These are phyloP conservation scores for Fomes fomentarius DNA, from an alignment of 1,284 basidiomycete genomes.

Conservation along the genomic window DNA sequence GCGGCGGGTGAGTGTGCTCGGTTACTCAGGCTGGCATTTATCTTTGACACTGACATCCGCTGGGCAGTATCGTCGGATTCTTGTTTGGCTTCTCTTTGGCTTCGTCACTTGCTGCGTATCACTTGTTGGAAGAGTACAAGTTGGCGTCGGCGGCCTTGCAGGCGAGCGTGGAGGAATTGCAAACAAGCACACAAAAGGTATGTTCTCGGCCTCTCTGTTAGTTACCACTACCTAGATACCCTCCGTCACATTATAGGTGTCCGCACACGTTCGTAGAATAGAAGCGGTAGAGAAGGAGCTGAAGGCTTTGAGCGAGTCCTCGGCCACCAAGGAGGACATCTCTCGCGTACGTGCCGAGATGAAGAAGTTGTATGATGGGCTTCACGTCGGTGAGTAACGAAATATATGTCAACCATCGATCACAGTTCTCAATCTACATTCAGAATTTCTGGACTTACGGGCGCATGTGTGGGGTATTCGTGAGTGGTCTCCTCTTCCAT, in stretches of 20 bases:
- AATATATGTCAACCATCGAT: neutral
- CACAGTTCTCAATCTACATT: neutral
- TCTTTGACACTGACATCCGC: neutral
- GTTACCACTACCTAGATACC: neutral
- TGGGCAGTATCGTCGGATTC: slow-evolving; percentile 81
- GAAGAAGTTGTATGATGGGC: slow-evolving; percentile 84
- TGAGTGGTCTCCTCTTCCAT: slow-evolving; percentile 44
- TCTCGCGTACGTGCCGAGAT: slow-evolving; percentile 75
- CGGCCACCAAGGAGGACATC: slow-evolving; percentile 80
- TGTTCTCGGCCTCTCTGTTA: slow-evolving; percentile 2
- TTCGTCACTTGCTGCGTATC: slow-evolving; percentile 84
- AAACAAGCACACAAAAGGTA: slow-evolving; percentile 83
- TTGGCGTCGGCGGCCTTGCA: slow-evolving; percentile 82
- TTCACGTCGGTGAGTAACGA: slow-evolving; percentile 66
- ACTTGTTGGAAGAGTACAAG: slow-evolving; percentile 90
- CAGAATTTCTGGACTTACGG: slow-evolving; percentile 78
- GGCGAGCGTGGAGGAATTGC: slow-evolving; percentile 86
- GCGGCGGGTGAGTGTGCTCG: slow-evolving; percentile 70
- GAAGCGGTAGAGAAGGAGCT: slow-evolving; percentile 89
- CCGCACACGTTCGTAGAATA: slow-evolving; percentile 82
- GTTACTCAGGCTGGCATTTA: too few species aligned
- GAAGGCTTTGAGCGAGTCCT: slow-evolving; percentile 68
- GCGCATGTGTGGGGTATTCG: slow-evolving; percentile 85
- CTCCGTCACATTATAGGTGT: slow-evolving; percentile 58
- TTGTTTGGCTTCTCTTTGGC: slow-evolving; percentile 87